These are phyloP conservation scores for Boletus reticulatus DNA, from an alignment of 768 basidiomycete species.

Conservation along the genomic window DNA sequence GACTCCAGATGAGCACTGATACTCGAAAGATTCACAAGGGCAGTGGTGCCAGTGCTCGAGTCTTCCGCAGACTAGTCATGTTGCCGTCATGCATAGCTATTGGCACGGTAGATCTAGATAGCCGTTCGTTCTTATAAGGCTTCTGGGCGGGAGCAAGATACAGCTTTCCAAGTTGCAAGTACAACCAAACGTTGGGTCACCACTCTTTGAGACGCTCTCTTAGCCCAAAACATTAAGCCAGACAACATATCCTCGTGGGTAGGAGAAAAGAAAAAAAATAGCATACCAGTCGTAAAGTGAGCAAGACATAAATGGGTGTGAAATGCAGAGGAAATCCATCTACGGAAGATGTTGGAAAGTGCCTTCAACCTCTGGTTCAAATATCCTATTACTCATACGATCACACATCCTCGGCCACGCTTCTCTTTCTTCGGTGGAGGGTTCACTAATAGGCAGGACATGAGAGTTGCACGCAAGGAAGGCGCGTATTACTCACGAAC, in stretches of 20 bases:
- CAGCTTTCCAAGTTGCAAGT: too few species aligned
- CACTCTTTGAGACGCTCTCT: too few species aligned
- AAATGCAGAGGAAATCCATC: constrained; percentile 42
- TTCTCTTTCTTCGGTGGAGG: constrained; percentile 63
- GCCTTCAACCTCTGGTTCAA: constrained; percentile 18
- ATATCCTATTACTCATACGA: constrained; percentile 53
- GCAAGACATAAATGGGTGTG: constrained; percentile 69
- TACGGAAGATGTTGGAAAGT: constrained; percentile 26
- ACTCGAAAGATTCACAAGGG: too few species aligned
- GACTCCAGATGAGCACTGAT: not conserved
- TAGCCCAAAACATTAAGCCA: constrained; percentile 20
- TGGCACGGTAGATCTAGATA: too few species aligned
- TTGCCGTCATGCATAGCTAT: too few species aligned
- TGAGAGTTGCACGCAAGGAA: constrained; percentile 6
- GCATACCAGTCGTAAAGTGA: constrained; percentile 65
- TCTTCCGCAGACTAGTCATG: too few species aligned
- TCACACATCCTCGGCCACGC: constrained; percentile 56
- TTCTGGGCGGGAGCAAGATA: too few species aligned
- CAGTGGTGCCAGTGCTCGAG: too few species aligned
- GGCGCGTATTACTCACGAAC: constrained; percentile 63
- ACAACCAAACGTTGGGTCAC: too few species aligned
- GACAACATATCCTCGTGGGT: constrained; percentile 39
- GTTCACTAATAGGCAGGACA: constrained; percentile 52
- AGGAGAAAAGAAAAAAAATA: constrained; percentile 26
- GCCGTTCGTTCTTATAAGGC: too few species aligned